phyloP scores from a whole-genome alignment of 2,329 filamentous ascomycete genomes.

The Beauveria scarabaeidicola region DNA sequence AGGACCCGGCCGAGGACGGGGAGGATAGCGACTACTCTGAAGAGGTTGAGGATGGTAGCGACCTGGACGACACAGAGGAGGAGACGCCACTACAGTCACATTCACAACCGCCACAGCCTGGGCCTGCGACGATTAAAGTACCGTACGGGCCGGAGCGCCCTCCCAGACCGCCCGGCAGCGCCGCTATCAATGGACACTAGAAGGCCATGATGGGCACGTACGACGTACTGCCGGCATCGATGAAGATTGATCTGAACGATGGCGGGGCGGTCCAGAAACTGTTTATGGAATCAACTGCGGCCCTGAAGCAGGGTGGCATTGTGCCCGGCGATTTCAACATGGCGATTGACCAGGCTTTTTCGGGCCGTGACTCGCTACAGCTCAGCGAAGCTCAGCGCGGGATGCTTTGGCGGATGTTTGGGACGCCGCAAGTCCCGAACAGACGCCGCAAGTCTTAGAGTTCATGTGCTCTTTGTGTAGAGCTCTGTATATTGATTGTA shows the following conservation, averaged over 20 bases:
- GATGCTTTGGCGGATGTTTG: not conserved
- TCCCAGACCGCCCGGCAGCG: slow-evolving; percentile 25
- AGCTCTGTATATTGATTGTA: slow-evolving; percentile 12
- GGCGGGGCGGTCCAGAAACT: not conserved
- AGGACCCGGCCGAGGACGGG: slow-evolving; percentile 31
- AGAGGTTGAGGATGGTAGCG: slow-evolving; percentile 54
- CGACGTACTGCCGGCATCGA: not conserved
- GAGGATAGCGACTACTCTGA: slow-evolving; percentile 58
- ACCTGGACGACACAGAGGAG: slow-evolving; percentile 50
- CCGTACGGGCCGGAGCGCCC: slow-evolving; percentile 42
- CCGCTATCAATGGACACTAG: slow-evolving; percentile 38
- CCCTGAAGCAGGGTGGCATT: not conserved
- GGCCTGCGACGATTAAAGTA: slow-evolving; percentile 23
- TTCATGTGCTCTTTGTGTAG: not conserved
- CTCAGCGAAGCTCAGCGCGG: not conserved
- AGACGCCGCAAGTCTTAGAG: not conserved
- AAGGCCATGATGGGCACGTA: slow-evolving; percentile 17
- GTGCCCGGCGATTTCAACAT: not conserved
- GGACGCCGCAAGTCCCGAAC: not conserved
- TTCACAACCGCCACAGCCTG: slow-evolving; percentile 25
- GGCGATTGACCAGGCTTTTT: not conserved
- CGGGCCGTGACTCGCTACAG: not conserved
- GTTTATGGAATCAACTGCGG: not conserved
- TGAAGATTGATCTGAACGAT: not conserved
- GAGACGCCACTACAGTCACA: slow-evolving; percentile 23